phyloP scores from a whole-genome alignment of 1,284 basidiomycete genomes.

The Heimioporus punctisporus region DNA sequence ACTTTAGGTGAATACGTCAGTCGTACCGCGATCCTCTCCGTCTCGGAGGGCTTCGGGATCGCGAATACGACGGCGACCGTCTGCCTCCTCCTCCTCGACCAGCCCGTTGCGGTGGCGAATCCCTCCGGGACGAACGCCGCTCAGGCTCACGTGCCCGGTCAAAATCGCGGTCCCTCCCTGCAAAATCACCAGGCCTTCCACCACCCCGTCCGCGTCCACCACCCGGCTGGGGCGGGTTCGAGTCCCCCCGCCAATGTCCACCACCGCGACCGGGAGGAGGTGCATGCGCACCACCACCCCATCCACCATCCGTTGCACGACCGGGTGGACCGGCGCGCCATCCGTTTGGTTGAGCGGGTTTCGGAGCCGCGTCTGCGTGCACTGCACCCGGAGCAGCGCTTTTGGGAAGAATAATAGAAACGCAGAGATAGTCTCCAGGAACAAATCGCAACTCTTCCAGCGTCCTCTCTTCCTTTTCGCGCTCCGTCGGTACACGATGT shows the following conservation, averaged over 20 bases:
- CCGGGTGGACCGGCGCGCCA: constrained; percentile 41
- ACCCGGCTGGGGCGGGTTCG: constrained; percentile 45
- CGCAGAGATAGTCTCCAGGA: constrained; percentile 75
- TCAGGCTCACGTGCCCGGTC: constrained; percentile 35
- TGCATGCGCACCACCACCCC: constrained; percentile 41
- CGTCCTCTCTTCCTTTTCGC: constrained; percentile 61
- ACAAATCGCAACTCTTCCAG: constrained; percentile 77
- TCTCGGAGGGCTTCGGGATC: constrained; percentile 36
- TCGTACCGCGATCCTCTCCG: constrained; percentile 34
- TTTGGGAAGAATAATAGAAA: constrained; percentile 73
- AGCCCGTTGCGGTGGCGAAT: constrained; percentile 44
- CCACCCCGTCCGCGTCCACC: constrained; percentile 44
- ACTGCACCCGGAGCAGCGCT: constrained; percentile 46
- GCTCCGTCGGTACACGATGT: constrained; percentile 39
- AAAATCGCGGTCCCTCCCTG: constrained; percentile 36
- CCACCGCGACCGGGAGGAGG: constrained; percentile 49
- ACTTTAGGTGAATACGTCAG: constrained; percentile 13
- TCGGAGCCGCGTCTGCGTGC: constrained; percentile 19
- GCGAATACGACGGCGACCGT: constrained; percentile 37
- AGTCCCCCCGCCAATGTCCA: constrained; percentile 71
- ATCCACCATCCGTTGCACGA: constrained; percentile 47
- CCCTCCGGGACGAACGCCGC: constrained; percentile 45
- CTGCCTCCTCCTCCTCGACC: constrained; percentile 41
- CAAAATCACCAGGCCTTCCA: constrained; percentile 38
- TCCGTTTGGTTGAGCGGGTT: constrained; percentile 36